Evolutionary conservation across 768 basidiomycete species (phyloP).

Genomic region (Pleurotus tuoliensis): DNA sequence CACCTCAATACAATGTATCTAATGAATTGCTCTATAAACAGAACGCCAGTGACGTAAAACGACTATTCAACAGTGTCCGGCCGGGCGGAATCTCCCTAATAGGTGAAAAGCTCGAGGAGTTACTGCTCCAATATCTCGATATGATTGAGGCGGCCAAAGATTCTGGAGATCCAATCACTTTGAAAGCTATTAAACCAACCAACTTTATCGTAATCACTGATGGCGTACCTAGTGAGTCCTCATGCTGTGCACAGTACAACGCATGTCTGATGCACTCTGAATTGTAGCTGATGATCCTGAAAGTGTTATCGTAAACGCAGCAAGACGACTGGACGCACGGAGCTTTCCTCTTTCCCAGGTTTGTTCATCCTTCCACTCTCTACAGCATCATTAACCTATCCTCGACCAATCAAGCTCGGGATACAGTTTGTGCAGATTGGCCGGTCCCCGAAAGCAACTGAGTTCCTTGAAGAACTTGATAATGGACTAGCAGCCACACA

Average conservation of each 20-base stretch:
- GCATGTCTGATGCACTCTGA: not conserved
- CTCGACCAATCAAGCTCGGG: constrained; percentile 41
- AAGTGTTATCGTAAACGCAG: constrained; percentile 41
- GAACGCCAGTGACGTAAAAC: constrained; percentile 32
- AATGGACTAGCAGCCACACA: constrained; percentile 42
- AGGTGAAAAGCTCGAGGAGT: constrained; percentile 27
- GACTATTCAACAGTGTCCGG: constrained; percentile 38
- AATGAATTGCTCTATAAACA: constrained; percentile 15
- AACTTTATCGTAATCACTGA: constrained; percentile 64
- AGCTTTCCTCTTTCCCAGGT: constrained; percentile 54
- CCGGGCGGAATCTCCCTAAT: constrained; percentile 46
- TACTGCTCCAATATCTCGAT: constrained; percentile 25
- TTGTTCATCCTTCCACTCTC: not conserved
- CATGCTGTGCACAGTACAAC: not conserved
- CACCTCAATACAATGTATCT: not conserved
- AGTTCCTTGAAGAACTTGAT: constrained; percentile 52
- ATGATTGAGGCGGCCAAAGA: constrained; percentile 24
- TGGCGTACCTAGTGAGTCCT: constrained; percentile 50
- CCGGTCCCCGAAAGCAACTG: constrained; percentile 31
- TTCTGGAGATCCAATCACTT: constrained; percentile 12
- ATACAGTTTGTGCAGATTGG: constrained; percentile 77
- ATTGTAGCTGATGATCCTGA: constrained; percentile 49
- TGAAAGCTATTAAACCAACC: constrained; percentile 44
- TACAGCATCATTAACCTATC: not conserved
- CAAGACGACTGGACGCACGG: constrained; percentile 46